Percentiles rank a stretch among this genome's conserved stretches.
These are phyloP conservation scores for Cerioporus squamosus DNA, from an alignment of 1,284 basidiomycete genomes.

Conservation along the genomic window DNA sequence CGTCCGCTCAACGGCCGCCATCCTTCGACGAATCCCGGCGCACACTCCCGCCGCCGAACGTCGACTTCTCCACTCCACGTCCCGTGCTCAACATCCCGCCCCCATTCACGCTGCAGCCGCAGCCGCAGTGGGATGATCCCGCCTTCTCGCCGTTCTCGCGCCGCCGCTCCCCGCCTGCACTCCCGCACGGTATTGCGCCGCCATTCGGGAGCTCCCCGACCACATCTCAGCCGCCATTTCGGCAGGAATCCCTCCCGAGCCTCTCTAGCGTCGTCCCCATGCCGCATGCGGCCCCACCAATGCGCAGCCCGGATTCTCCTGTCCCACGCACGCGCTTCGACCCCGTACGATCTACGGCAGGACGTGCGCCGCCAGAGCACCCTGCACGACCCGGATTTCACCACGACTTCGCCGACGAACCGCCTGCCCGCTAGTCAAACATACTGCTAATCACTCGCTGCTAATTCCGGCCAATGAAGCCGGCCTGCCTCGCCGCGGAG, in stretches of 20 bases:
- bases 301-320: constrained; percentile 18
- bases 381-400: constrained; percentile 21
- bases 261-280: constrained; percentile 18
- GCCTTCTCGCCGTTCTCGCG: constrained; percentile 36
- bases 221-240: constrained; percentile 14
- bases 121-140: constrained; percentile 61
- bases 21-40: constrained; percentile 18
- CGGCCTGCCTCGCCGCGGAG: constrained; percentile 5
- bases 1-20: constrained; percentile 5
- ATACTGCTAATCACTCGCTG: too few relatives aligned
- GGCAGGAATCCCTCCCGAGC: constrained; percentile 18
- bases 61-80: constrained; percentile 47
- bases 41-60: constrained; percentile 22
- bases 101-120: constrained; percentile 68
- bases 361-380: constrained; percentile 17
- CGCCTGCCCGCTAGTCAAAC: neutral
- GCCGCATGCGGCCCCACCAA: constrained; percentile 9
- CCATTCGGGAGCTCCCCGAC: constrained; percentile 13
- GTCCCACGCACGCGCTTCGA: constrained; percentile 18
- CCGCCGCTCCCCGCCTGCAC: constrained; percentile 22
- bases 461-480: constrained; percentile 11
- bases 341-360: constrained; percentile 25
- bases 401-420: constrained; percentile 24
- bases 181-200: constrained; percentile 9
- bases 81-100: constrained; percentile 54